Conservation (phyloP, 2,329 filamentous ascomycete genomes). For the Ophiostoma sp. region DNA sequence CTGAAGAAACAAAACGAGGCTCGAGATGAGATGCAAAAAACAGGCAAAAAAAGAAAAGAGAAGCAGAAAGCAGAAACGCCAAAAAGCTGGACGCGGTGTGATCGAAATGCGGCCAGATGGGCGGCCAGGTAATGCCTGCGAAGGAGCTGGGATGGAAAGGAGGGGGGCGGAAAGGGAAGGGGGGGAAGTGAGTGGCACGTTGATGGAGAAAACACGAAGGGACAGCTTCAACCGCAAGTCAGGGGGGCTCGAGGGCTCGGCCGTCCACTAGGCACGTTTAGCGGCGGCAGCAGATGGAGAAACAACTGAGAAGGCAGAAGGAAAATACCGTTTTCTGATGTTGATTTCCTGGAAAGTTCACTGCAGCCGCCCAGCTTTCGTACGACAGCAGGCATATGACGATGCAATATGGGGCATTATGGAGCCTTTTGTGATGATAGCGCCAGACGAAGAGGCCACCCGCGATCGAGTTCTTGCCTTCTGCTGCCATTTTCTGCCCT, state of each 20-base stretch:
- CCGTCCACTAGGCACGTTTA: conserved; percentile 27
- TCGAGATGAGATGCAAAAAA: background rate
- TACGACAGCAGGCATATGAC: background rate
- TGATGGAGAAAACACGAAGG: background rate
- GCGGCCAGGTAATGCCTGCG: conserved; percentile 24
- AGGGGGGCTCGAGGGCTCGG: conserved; percentile 20
- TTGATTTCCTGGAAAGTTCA: background rate
- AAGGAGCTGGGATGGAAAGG: conserved; percentile 21
- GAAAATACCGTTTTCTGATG: background rate
- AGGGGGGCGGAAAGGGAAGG: conserved; percentile 19
- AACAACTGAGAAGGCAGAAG: background rate
- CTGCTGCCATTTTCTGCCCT: background rate
- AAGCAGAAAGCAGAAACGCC: conserved; percentile 9
- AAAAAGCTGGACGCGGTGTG: conserved; percentile 24
- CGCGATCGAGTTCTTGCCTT: background rate
- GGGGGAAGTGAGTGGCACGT: conserved; percentile 19
- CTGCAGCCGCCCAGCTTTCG: conserved; percentile 25
- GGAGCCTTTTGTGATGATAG: background rate
- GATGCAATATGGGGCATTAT: background rate
- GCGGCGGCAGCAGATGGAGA: conserved; percentile 26
- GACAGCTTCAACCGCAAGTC: conserved; percentile 6
- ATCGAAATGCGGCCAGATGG: conserved; percentile 29
- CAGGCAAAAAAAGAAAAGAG: conserved; percentile 4
- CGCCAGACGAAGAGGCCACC: conserved; percentile 1
- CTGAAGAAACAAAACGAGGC: background rate